Conservation (phyloP, 2,329 filamentous ascomycete species). For the Leptoxyphium fumago region DNA sequence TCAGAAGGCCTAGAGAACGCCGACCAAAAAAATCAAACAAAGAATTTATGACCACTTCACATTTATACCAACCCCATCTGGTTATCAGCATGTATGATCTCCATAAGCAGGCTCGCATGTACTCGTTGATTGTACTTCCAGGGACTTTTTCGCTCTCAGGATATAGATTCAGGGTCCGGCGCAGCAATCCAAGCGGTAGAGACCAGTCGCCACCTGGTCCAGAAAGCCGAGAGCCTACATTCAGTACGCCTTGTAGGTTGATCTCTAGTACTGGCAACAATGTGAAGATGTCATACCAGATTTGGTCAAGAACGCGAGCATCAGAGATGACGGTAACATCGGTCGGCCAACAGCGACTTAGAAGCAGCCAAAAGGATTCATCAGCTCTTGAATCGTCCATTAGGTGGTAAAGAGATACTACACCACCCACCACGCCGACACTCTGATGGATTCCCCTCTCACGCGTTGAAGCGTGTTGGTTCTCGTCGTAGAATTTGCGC, state of each 20-base stretch:
- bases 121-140: constrained; percentile 37
- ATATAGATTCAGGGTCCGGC: constrained; percentile 34
- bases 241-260: constrained; percentile 33
- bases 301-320: constrained; percentile 21
- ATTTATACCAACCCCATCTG: constrained; percentile 42
- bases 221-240: constrained; percentile 26
- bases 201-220: constrained; percentile 34
- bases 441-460: constrained; percentile 35
- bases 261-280: constrained; percentile 40
- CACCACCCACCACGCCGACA: constrained; percentile 28
- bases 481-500: constrained; percentile 30
- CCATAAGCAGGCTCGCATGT: constrained; percentile 36
- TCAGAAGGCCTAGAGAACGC: constrained; percentile 36
- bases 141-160: constrained; percentile 24
- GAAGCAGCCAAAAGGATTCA: constrained; percentile 29
- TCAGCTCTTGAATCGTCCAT: constrained; percentile 19
- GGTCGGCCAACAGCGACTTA: constrained; percentile 21
- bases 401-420: constrained; percentile 33
- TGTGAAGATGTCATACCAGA: constrained; percentile 34
- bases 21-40: constrained; percentile 47
- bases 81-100: constrained; percentile 40
- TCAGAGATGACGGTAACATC: constrained; percentile 10
- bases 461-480: constrained; percentile 24
- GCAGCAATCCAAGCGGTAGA: constrained; percentile 31
- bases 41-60: constrained; percentile 37